Conservation (phyloP, 2,329 filamentous ascomycete genomes). For the Penicillium olsonii region DNA sequence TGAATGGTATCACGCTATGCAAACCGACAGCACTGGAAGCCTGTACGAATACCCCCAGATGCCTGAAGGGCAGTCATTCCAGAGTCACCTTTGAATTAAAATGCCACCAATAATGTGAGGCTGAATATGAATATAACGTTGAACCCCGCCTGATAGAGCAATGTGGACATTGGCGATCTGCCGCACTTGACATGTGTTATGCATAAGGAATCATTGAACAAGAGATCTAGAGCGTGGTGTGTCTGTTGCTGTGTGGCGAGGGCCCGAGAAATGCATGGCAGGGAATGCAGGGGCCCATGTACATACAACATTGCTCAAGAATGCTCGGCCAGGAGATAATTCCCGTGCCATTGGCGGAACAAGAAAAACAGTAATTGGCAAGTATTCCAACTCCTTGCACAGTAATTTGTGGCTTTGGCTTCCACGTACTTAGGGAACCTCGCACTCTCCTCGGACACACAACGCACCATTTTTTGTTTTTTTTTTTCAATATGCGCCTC, state of each 20-base stretch:
- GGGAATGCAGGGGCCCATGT: background rate
- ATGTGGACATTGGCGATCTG: too few species aligned
- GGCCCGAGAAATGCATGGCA: background rate
- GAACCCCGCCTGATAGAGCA: too few species aligned
- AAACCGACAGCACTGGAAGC: background rate
- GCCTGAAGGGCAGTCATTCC: background rate
- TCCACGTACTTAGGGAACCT: background rate
- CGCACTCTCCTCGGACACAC: background rate
- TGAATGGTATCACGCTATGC: conserved; percentile 1
- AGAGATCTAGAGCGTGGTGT: background rate
- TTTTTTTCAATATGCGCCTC: conserved; percentile 16
- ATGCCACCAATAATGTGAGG: too few species aligned
- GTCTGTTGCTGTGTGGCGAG: background rate
- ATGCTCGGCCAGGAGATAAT: background rate
- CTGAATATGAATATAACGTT: background rate
- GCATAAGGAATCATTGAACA: background rate
- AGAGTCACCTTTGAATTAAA: background rate
- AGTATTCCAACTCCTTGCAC: conserved; percentile 1
- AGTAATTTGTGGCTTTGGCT: background rate
- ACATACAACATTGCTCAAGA: background rate
- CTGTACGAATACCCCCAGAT: background rate
- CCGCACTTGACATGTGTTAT: too few species aligned
- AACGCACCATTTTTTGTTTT: too few species aligned
- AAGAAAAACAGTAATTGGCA: background rate
- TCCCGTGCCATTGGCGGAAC: background rate